phyloP scores from a whole-genome alignment of 371 early-diverging fungal genomes.

The Blastocladiella emersonii region DNA sequence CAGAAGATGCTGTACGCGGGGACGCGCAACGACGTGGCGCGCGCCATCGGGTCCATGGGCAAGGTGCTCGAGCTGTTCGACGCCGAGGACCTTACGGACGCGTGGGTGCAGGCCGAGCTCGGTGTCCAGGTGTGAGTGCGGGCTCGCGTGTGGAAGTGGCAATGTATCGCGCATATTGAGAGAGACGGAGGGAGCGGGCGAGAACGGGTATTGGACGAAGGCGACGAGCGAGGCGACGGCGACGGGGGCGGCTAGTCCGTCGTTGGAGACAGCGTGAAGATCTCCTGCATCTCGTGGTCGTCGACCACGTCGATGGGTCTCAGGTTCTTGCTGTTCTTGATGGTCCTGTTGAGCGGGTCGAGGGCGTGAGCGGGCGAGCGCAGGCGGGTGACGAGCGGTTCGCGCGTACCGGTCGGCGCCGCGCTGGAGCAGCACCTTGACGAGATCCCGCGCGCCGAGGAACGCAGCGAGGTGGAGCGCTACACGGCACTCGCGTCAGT shows the following conservation, averaged over 20 bases:
- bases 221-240: too few relatives aligned
- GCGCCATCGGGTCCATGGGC: not conserved
- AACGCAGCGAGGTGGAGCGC: slow-evolving; percentile 47
- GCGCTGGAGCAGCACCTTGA: slow-evolving; percentile 35
- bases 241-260: too few relatives aligned
- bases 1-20: not conserved
- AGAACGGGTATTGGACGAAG: too few relatives aligned
- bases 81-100: not conserved
- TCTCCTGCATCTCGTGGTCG: slow-evolving; percentile 8
- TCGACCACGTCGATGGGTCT: slow-evolving; percentile 22
- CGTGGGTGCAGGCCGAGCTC: not conserved
- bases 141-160: too few relatives aligned
- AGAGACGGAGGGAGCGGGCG: too few relatives aligned
- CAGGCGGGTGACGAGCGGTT: not conserved
- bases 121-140: too few relatives aligned
- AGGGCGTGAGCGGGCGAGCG: not conserved
- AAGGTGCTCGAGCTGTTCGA: not conserved
- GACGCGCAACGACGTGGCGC: not conserved
- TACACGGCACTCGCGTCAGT: slow-evolving; percentile 17
- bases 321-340: slow-evolving; percentile 34
- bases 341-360: slow-evolving; percentile 10
- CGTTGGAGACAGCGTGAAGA: slow-evolving; percentile 1
- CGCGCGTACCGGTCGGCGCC: slow-evolving; percentile 25
- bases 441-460: slow-evolving; percentile 34
- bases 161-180: too few relatives aligned